Evolutionary conservation across 2,329 filamentous ascomycete genomes (phyloP).

Genomic region (Verticillium klebahnii): DNA sequence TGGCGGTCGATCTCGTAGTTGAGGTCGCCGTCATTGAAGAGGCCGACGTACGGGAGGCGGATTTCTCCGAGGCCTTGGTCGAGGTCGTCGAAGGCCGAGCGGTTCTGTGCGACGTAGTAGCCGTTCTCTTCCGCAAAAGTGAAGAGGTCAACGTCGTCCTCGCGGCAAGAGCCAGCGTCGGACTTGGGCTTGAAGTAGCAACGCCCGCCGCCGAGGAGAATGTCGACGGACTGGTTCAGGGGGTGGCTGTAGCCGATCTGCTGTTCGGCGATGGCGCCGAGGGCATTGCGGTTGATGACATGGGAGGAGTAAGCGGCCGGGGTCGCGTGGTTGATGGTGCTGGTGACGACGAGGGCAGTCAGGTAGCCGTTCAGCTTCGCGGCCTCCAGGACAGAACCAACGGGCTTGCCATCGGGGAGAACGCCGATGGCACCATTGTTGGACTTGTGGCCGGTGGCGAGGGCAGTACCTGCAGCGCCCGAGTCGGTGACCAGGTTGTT

Average conservation of each 20-base stretch:
- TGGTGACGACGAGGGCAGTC: slow-evolving; percentile 32
- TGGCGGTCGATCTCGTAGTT: slow-evolving; percentile 26
- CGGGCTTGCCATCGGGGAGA: slow-evolving; percentile 21
- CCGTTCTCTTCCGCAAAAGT: slow-evolving; percentile 23
- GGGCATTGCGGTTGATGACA: slow-evolving; percentile 22
- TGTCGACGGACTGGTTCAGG: slow-evolving; percentile 27
- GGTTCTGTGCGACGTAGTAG: slow-evolving; percentile 27
- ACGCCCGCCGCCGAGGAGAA: slow-evolving; percentile 30
- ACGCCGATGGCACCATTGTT: slow-evolving; percentile 30
- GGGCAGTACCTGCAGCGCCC: slow-evolving; percentile 29
- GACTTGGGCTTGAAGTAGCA: slow-evolving; percentile 32
- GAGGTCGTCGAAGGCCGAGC: slow-evolving; percentile 24
- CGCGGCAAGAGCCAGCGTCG: slow-evolving; percentile 26
- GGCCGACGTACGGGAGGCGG: slow-evolving; percentile 28
- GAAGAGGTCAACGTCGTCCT: slow-evolving; percentile 28
- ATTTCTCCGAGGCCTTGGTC: slow-evolving; percentile 15
- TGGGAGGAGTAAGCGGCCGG: slow-evolving; percentile 25
- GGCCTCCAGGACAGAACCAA: slow-evolving; percentile 31
- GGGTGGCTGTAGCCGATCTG: slow-evolving; percentile 28
- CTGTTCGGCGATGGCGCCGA: slow-evolving; percentile 28
- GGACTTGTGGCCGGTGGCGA: slow-evolving; percentile 30
- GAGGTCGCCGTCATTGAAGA: slow-evolving; percentile 29
- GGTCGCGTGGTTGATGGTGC: slow-evolving; percentile 27
- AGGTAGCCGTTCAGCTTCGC: slow-evolving; percentile 28
- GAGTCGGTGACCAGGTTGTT: slow-evolving; percentile 33